Base-by-base conservation (phyloP, 345 rosid species). In the Tarenaya hassleriana region DNA sequence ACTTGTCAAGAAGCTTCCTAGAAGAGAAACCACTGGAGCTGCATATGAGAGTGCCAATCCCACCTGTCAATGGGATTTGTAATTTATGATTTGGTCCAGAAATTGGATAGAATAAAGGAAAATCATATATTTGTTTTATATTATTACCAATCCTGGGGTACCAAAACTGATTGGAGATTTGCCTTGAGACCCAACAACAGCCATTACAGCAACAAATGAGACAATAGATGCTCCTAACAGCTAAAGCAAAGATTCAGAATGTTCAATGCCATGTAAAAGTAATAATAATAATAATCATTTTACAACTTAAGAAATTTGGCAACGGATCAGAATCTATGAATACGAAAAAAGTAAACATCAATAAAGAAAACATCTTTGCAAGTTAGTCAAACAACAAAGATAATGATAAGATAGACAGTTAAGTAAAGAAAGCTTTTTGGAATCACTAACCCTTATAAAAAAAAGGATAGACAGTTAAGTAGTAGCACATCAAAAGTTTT, bases 1-100 rank as follows among this genome's bases (percentile, higher is more conserved):
- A 71, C 91, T 90, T 51, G 97, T 72, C 56, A 90, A 73, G 56
- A 90, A 90, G 63, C 70, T 86, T 68, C 97, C 96, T 54, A 90
- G 62, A 54, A 75, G 57, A 50, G 97, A 86, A 69, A 90, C 96
- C 19, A 79, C 46, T 34, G 96, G 96, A 63, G 97, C 77, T 53
- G 94, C 87, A 69, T 84, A 90, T 29, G 96, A 86, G 56, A 90
- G 92, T 11, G 94, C 94, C 77, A 86, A 77, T 51, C 95, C 97
- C 35, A 83, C 94, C 95, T 86, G 80, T 47, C 65, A 53, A 50
- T 29, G 61, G 44, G 35, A 27, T 40, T 27, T 15, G 6, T 50
- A 46, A 13, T 12, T 7, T 10, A 10, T 35, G 40, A 35, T 9
- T 10, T n/a, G 8, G 9, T 12, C 8, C 31, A 27, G 41, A 13